phyloP scores from a whole-genome alignment of 1,284 basidiomycete species.

The Mycena citricolor region DNA sequence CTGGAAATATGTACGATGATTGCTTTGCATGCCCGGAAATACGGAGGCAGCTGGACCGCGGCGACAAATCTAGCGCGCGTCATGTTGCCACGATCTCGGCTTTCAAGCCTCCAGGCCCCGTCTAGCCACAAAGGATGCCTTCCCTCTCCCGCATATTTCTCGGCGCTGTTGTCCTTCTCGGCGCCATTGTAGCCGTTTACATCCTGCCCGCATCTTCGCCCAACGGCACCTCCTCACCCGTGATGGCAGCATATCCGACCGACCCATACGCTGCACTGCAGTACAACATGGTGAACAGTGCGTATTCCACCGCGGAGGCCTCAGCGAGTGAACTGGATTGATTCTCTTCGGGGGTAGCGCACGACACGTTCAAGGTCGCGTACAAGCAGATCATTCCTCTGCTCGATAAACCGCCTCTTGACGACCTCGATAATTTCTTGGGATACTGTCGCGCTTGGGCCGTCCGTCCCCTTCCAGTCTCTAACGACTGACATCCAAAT shows the following conservation, averaged over 20 bases:
- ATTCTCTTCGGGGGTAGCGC: slow-evolving; percentile 27
- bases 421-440: slow-evolving; percentile 40
- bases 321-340: neutral
- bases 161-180: slow-evolving; percentile 10
- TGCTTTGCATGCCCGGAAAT: no score
- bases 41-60: no score
- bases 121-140: no score
- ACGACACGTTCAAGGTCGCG: slow-evolving; percentile 34
- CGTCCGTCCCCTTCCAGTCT: slow-evolving; percentile 20
- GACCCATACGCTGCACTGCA: slow-evolving; percentile 14
- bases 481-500: neutral
- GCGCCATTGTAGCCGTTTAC: slow-evolving; percentile 13
- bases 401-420: slow-evolving; percentile 35
- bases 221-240: neutral
- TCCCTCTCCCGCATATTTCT: no score
- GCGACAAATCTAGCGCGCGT: no score
- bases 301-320: neutral
- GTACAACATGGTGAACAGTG: slow-evolving; percentile 22
- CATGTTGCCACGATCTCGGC: no score
- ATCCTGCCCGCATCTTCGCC: slow-evolving; percentile 18
- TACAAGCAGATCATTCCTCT: slow-evolving; percentile 33
- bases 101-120: no score
- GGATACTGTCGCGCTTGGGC: slow-evolving; percentile 42
- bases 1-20: no score
- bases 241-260: slow-evolving; percentile 4